phyloP scores from a whole-genome alignment of 2,329 filamentous ascomycete genomes.

The Lecanicillium sp. region DNA sequence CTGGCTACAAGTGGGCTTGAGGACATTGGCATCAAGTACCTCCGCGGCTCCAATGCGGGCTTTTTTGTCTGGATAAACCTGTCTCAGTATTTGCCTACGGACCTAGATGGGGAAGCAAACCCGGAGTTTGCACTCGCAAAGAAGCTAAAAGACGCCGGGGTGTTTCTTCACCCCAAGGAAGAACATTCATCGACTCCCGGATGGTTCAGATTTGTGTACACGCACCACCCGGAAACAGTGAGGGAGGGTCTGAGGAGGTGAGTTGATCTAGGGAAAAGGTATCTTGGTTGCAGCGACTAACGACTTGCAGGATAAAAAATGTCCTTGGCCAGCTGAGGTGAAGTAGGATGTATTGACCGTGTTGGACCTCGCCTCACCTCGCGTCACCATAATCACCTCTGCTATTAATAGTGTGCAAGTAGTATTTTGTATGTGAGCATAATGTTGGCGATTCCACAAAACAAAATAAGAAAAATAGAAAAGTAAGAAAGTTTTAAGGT shows the following conservation, averaged over 20 bases:
- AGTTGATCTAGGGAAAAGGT: slow-evolving; percentile 4
- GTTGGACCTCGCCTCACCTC: too few relatives aligned
- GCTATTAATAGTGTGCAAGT: too few relatives aligned
- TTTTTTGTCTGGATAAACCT: slow-evolving; percentile 51
- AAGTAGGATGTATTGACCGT: too few relatives aligned
- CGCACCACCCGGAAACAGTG: slow-evolving; percentile 25
- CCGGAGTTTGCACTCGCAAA: slow-evolving; percentile 36
- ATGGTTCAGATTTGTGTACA: slow-evolving; percentile 47
- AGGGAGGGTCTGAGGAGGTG: slow-evolving; percentile 28
- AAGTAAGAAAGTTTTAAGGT: too few relatives aligned
- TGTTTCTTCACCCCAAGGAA: slow-evolving; percentile 41
- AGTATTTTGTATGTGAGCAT: too few relatives aligned
- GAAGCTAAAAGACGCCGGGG: slow-evolving; percentile 33
- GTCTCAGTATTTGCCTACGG: slow-evolving; percentile 28
- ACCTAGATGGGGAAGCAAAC: slow-evolving; percentile 20
- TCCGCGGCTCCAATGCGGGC: slow-evolving; percentile 40
- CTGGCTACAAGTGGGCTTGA: slow-evolving; percentile 28
- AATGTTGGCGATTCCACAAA: too few relatives aligned
- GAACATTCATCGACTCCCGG: slow-evolving; percentile 37
- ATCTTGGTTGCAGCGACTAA: not conserved
- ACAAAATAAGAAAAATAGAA: too few relatives aligned
- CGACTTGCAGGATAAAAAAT: too few relatives aligned
- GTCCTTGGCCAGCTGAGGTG: too few relatives aligned
- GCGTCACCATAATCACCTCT: too few relatives aligned
- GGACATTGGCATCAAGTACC: slow-evolving; percentile 33